phyloP scores from a whole-genome alignment of 2,329 filamentous ascomycete genomes.

The Exophiala lecanii-corni region DNA sequence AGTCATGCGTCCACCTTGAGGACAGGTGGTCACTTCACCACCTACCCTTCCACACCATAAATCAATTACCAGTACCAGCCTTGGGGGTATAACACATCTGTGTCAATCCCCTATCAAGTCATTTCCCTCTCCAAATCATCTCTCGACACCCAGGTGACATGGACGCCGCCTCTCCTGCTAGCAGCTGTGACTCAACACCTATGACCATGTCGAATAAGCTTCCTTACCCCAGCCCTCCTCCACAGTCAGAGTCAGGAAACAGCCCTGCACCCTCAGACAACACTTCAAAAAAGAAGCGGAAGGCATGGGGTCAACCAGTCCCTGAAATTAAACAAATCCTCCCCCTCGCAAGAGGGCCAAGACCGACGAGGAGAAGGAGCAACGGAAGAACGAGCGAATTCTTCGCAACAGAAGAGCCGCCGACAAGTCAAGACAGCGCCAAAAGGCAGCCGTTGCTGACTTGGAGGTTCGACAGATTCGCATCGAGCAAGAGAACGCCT shows the following conservation, averaged over 20 bases:
- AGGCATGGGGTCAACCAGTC: slow-evolving; percentile 97
- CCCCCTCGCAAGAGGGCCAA: slow-evolving; percentile 81
- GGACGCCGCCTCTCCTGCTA: slow-evolving; percentile 10
- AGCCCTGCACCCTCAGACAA: slow-evolving; percentile 16
- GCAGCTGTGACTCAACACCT: slow-evolving; percentile 2
- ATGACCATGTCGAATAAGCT: neutral
- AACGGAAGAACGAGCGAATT: slow-evolving; percentile 93
- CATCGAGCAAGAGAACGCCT: slow-evolving; percentile 67
- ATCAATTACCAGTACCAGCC: no score
- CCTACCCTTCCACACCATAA: no score
- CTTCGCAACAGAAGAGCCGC: slow-evolving; percentile 93
- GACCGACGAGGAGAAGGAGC: slow-evolving; percentile 98
- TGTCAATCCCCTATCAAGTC: no score
- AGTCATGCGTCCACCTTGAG: slow-evolving; percentile 22
- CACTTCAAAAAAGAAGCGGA: slow-evolving; percentile 70
- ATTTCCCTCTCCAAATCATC: no score
- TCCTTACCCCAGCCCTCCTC: slow-evolving; percentile 21
- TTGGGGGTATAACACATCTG: no score
- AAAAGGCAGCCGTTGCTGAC: slow-evolving; percentile 82
- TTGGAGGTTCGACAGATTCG: slow-evolving; percentile 62
- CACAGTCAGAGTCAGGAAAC: slow-evolving; percentile 18
- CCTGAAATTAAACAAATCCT: slow-evolving; percentile 72
- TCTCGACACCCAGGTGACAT: slow-evolving; percentile 11
- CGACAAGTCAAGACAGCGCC: slow-evolving; percentile 92
- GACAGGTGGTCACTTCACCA: slow-evolving; percentile 24